Percentiles rank a stretch among this genome's conserved stretches.
Evolutionary conservation across 2,329 filamentous ascomycete species (phyloP).

Genomic region (Alternaria sp.): DNA sequence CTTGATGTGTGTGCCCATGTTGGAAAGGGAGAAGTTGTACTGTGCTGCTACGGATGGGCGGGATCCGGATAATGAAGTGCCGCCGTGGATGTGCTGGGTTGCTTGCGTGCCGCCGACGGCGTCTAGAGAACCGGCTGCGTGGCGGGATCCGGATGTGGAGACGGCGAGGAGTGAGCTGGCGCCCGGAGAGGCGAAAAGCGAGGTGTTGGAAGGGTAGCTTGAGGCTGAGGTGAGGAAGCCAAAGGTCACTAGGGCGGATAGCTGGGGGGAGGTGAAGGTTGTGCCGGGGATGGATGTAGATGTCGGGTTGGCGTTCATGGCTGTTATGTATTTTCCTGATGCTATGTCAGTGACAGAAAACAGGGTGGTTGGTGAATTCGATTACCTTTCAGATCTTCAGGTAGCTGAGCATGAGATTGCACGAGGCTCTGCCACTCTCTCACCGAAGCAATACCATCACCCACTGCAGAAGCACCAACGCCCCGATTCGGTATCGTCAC

Average conservation of each 20-base stretch:
- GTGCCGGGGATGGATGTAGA: constrained; percentile 51
- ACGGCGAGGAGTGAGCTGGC: constrained; percentile 62
- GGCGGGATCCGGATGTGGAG: constrained; percentile 64
- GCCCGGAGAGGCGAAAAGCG: constrained; percentile 52
- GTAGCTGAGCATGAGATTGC: constrained; percentile 25
- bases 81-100: constrained; percentile 70
- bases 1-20: constrained; percentile 71
- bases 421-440: constrained; percentile 54
- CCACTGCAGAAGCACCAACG: constrained; percentile 62
- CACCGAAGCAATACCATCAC: constrained; percentile 69
- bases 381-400: constrained; percentile 47
- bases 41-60: constrained; percentile 24
- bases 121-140: constrained; percentile 70
- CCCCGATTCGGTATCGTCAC: constrained; percentile 68
- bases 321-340: constrained; percentile 56
- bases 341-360: constrained; percentile 4
- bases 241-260: constrained; percentile 65
- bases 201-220: constrained; percentile 41
- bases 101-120: constrained; percentile 73
- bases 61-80: constrained; percentile 49
- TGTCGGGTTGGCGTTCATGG: constrained; percentile 60
- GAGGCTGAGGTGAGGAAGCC: constrained; percentile 67
- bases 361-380: background rate
- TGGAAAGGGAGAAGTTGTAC: constrained; percentile 68
- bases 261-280: constrained; percentile 55